Evolutionary conservation across 305 asterid species (phyloP).

Genomic region (Fraxinus greggii): DNA sequence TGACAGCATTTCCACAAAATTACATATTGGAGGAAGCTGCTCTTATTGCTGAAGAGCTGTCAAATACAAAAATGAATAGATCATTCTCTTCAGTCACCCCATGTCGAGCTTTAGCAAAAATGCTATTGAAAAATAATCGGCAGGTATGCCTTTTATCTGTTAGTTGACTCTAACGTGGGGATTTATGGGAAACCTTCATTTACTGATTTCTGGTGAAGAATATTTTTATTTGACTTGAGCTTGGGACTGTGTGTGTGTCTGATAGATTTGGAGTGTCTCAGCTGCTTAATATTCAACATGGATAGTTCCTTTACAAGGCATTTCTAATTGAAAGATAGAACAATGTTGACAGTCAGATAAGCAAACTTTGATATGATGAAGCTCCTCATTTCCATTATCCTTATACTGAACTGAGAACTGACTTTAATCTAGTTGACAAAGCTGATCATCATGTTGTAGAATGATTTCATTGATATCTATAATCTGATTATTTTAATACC

Average conservation of each 20-base stretch:
- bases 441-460: slow-evolving; percentile 11
- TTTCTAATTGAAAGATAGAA: not conserved
- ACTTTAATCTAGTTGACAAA: slow-evolving; percentile 6
- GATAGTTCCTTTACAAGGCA: slow-evolving; percentile 2
- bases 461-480: slow-evolving; percentile 20
- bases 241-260: not conserved
- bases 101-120: slow-evolving; percentile 84
- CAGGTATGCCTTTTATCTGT: slow-evolving; percentile 54
- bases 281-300: not conserved
- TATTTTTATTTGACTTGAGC: not conserved
- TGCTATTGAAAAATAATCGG: slow-evolving; percentile 73
- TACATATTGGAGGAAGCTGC: slow-evolving; percentile 87
- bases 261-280: slow-evolving; percentile 5
- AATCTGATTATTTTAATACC: not conserved
- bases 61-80: slow-evolving; percentile 63
- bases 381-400: not conserved
- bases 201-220: not conserved
- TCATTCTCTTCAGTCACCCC: slow-evolving; percentile 62
- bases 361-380: slow-evolving; percentile 8
- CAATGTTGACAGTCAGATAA: not conserved
- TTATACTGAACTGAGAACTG: slow-evolving; percentile 8
- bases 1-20: slow-evolving; percentile 72
- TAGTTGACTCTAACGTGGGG: slow-evolving; percentile 7
- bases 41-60: slow-evolving; percentile 90
- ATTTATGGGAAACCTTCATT: not conserved